Evolutionary conservation across 192 early-diverging fungal genomes (phyloP).

Genomic region (Mortierella claussenii): DNA sequence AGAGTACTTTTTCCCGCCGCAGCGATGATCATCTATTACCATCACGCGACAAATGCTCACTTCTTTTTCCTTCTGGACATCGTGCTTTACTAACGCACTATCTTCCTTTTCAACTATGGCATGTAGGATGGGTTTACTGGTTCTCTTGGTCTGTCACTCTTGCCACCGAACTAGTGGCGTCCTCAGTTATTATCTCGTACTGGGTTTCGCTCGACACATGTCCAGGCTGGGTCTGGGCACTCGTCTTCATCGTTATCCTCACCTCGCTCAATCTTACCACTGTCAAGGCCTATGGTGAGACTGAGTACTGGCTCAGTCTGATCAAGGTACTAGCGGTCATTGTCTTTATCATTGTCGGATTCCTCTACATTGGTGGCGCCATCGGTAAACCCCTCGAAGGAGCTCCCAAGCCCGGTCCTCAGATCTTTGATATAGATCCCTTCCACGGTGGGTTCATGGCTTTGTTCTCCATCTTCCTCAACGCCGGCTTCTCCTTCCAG

Average conservation of each 20-base stretch:
- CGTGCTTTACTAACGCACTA: not conserved
- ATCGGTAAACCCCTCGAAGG: conserved; percentile 64
- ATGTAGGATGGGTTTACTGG: conserved; percentile 77
- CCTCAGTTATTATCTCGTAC: conserved; percentile 78
- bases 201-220: conserved; percentile 30
- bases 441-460: conserved; percentile 72
- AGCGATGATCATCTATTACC: not conserved
- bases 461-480: conserved; percentile 74
- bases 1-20: no score
- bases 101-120: conserved; percentile 1
- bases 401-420: conserved; percentile 50
- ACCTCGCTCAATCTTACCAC: conserved; percentile 73
- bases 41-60: not conserved
- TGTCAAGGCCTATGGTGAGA: conserved; percentile 82
- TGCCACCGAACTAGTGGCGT: conserved; percentile 81
- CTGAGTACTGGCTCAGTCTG: conserved; percentile 81
- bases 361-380: conserved; percentile 72
- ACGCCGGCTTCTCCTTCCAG: conserved; percentile 86
- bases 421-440: conserved; percentile 54
- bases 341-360: conserved; percentile 80
- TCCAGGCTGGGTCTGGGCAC: conserved; percentile 57
- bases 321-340: conserved; percentile 83
- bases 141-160: conserved; percentile 71
- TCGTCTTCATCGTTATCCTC: conserved; percentile 71
- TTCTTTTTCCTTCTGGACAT: not conserved